Percentiles rank a stretch among this genome's conserved stretches.
These are phyloP conservation scores for Fusarium sp. DNA, from an alignment of 2,329 filamentous ascomycete species.

Conservation along the genomic window DNA sequence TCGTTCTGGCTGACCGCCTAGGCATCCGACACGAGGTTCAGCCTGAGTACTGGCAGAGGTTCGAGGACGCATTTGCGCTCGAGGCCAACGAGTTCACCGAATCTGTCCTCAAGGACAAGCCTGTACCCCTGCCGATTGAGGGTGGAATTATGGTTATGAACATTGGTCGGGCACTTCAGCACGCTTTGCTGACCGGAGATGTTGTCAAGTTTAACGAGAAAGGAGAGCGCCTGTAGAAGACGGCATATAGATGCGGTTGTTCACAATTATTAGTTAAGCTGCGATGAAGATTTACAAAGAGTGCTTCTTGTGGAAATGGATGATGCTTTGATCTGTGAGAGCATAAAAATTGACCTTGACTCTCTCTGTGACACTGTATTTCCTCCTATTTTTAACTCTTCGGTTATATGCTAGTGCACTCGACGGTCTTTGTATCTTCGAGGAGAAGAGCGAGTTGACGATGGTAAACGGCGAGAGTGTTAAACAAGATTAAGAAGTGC, in stretches of 20 bases:
- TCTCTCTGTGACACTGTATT: too few relatives aligned
- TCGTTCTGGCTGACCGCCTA: constrained; percentile 63
- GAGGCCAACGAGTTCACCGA: constrained; percentile 73
- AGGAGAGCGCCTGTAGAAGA: constrained; percentile 14
- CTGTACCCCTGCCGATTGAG: constrained; percentile 61
- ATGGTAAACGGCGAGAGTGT: too few relatives aligned
- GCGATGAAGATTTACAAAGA: neutral
- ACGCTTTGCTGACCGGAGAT: constrained; percentile 64
- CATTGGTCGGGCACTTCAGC: constrained; percentile 71
- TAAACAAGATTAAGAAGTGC: too few relatives aligned
- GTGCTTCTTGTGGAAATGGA: neutral
- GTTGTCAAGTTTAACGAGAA: constrained; percentile 68
- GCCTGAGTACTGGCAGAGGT: constrained; percentile 71
- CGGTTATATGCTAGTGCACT: too few relatives aligned
- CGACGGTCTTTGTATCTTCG: too few relatives aligned
- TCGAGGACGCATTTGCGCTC: constrained; percentile 70
- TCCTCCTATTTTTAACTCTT: too few relatives aligned
- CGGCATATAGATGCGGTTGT: too few relatives aligned
- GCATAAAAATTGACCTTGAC: too few relatives aligned
- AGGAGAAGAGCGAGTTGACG: too few relatives aligned
- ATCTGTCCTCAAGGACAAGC: constrained; percentile 58
- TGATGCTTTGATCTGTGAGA: neutral
- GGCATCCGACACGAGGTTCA: constrained; percentile 67
- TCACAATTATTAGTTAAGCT: too few relatives aligned
- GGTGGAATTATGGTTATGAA: constrained; percentile 69